Percentiles rank a stretch among this genome's conserved stretches.
Evolutionary conservation across 495 filamentous ascomycete species (phyloP).

Genomic region (Podospora fimiseda): DNA sequence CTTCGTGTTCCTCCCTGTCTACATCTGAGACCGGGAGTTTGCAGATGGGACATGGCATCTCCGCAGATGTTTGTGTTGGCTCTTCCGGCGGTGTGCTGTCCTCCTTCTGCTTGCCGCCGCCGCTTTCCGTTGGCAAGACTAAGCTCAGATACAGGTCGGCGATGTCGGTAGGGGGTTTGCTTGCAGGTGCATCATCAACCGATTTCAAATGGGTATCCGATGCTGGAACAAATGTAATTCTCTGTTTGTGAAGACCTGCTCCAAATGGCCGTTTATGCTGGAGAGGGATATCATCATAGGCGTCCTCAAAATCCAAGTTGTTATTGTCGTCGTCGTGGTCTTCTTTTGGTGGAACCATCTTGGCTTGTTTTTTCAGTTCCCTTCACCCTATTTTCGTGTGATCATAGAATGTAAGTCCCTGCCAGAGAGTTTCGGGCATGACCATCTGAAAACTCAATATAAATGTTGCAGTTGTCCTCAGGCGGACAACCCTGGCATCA

Average conservation of each 20-base stretch:
- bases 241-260: slow-evolving; percentile 66
- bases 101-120: neutral
- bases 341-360: neutral
- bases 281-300: slow-evolving; percentile 58
- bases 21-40: neutral
- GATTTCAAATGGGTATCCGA: slow-evolving; percentile 43
- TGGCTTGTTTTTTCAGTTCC: too few species aligned
- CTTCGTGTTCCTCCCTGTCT: slow-evolving; percentile 8
- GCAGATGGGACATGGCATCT: neutral
- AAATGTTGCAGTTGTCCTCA: too few species aligned
- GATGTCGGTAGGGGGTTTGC: slow-evolving; percentile 32
- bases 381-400: too few species aligned
- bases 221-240: slow-evolving; percentile 75
- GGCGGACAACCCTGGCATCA: too few species aligned
- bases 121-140: slow-evolving; percentile 44
- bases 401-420: too few species aligned
- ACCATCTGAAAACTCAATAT: neutral
- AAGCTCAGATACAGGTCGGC: slow-evolving; percentile 66
- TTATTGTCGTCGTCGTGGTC: neutral
- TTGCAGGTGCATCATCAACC: slow-evolving; percentile 14
- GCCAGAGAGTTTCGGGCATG: too few species aligned
- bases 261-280: slow-evolving; percentile 73
- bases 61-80: neutral
- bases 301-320: slow-evolving; percentile 7
- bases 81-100: slow-evolving; percentile 17